A percentile compares a stretch with the other conserved stretches of the same genome.
These are phyloP conservation scores for Leptodermis oblonga DNA, from an alignment of 257 asterid species.

Conservation along the genomic window DNA sequence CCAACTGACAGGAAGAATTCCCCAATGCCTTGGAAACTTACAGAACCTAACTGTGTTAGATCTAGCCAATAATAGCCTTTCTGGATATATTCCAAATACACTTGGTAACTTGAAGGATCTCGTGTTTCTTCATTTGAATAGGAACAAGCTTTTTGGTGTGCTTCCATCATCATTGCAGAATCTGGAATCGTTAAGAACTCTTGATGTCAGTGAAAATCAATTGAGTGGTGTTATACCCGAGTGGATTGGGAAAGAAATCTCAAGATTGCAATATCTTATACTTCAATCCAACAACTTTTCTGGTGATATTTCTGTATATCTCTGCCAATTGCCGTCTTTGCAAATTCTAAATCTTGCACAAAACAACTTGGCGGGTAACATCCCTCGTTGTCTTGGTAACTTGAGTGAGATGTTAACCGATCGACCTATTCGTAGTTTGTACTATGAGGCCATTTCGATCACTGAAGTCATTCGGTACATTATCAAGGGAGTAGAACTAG, in stretches of 20 bases:
- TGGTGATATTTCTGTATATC: background rate
- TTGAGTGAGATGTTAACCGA: conserved; percentile 20
- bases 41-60: background rate
- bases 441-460: no score
- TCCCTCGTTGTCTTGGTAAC: conserved; percentile 25
- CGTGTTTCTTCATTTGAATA: conserved; percentile 18
- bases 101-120: background rate
- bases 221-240: background rate
- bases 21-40: background rate
- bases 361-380: conserved; percentile 18
- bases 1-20: background rate
- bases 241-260: background rate
- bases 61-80: background rate
- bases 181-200: background rate
- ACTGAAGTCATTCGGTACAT: background rate
- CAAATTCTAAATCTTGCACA: conserved; percentile 32
- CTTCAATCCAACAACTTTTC: background rate
- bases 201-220: background rate
- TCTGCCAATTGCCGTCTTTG: conserved; percentile 19
- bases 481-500: conserved; percentile 4
- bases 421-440: no score
- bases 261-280: background rate
- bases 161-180: background rate
- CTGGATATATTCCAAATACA: background rate
- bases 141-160: background rate